Conservation (phyloP, 768 basidiomycete species). For the Suillus spraguei region DNA sequence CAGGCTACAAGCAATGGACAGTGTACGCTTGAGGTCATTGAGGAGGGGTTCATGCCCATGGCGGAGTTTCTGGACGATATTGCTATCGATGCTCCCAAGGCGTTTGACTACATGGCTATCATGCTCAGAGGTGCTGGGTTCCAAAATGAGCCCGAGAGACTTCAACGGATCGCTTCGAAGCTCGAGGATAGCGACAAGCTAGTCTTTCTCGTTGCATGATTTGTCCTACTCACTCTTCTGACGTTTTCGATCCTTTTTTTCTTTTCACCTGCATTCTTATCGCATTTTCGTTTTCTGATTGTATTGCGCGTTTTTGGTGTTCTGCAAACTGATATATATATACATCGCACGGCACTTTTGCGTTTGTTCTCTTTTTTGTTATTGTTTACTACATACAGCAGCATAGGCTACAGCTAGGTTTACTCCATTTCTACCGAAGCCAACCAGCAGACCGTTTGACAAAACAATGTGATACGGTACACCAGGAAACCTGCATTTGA, state of each 20-base stretch:
- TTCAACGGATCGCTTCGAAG: slow-evolving; percentile 60
- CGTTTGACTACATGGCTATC: slow-evolving; percentile 40
- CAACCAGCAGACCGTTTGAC: no score
- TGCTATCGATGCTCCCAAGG: slow-evolving; percentile 44
- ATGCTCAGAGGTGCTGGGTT: slow-evolving; percentile 74
- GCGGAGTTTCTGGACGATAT: slow-evolving; percentile 87
- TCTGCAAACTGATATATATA: slow-evolving; percentile 32
- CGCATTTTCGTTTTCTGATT: slow-evolving; percentile 2
- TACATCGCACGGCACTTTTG: slow-evolving; percentile 26
- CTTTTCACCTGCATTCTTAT: slow-evolving; percentile 10
- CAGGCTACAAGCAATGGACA: slow-evolving; percentile 62
- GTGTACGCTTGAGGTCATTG: slow-evolving; percentile 62
- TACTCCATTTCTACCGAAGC: no score
- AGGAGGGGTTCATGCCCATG: slow-evolving; percentile 70
- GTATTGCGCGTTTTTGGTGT: slow-evolving; percentile 29
- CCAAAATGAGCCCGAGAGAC: slow-evolving; percentile 56
- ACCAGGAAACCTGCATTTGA: no score
- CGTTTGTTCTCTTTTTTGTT: slow-evolving; percentile 15
- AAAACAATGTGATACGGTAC: no score
- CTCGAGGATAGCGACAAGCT: slow-evolving; percentile 62
- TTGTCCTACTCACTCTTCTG: not conserved
- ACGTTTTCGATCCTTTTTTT: slow-evolving; percentile 14
- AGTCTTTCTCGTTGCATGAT: slow-evolving; percentile 46
- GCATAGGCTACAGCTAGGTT: slow-evolving; percentile 4
- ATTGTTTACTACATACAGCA: slow-evolving; percentile 23